Percentiles rank a stretch among this genome's conserved stretches.
Evolutionary conservation across 2,329 filamentous ascomycete genomes (phyloP).

Genomic region (Nothomitra cinnamomea): DNA sequence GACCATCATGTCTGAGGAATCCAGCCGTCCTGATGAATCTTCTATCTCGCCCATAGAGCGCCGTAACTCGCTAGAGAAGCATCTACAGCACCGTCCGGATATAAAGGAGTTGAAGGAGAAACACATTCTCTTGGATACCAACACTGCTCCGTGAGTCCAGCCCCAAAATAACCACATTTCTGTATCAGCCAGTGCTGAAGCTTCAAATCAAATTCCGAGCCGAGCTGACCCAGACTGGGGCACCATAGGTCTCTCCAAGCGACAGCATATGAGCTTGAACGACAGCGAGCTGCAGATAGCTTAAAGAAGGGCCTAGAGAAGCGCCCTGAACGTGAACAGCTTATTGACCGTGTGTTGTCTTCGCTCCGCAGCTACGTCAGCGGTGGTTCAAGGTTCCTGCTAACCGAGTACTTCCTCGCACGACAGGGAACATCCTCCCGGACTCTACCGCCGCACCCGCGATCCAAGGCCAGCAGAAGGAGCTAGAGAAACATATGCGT

Average conservation of each 20-base stretch:
- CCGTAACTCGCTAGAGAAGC: constrained; percentile 29
- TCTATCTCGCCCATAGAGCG: constrained; percentile 39
- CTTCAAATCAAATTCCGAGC: not conserved
- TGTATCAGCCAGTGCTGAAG: not conserved
- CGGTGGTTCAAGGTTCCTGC: not conserved
- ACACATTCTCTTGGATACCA: constrained; percentile 51
- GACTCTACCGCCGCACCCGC: constrained; percentile 61
- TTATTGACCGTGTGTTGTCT: constrained; percentile 53
- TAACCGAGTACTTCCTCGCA: not conserved
- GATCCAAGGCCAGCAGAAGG: constrained; percentile 62
- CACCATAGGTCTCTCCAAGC: constrained; percentile 40
- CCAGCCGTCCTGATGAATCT: constrained; percentile 33
- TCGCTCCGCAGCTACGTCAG: constrained; percentile 6
- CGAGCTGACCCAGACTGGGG: not conserved
- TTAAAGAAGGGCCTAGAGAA: constrained; percentile 47
- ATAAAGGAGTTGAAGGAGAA: constrained; percentile 48
- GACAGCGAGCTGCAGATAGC: constrained; percentile 43
- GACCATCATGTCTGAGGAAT: constrained; percentile 7
- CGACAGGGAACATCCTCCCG: constrained; percentile 72
- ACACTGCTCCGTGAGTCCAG: constrained; percentile 42
- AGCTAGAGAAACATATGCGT: constrained; percentile 78
- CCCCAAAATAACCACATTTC: not conserved
- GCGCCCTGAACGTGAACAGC: constrained; percentile 51
- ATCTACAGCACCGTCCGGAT: constrained; percentile 30
- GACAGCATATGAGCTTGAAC: constrained; percentile 43